Conservation (phyloP, 805 yeast species). For the Yarrowia phangngaensis region DNA sequence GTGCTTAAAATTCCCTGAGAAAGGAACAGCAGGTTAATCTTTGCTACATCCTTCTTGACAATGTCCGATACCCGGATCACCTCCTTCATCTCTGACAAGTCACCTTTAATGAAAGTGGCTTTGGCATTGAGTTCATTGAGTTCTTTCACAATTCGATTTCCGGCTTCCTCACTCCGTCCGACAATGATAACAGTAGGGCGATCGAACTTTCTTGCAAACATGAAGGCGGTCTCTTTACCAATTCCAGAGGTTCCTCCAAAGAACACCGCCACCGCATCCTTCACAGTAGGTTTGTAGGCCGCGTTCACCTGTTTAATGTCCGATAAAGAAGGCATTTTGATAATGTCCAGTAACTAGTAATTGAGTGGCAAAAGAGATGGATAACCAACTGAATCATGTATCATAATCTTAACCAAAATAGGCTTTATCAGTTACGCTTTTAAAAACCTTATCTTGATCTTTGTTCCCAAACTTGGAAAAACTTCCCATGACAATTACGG, state of each 20-base stretch:
- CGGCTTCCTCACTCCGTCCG: constrained; percentile 34
- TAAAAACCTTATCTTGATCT: no score
- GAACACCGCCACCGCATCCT: constrained; percentile 29
- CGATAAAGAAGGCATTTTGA: constrained; percentile 23
- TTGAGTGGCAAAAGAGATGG: constrained; percentile 8
- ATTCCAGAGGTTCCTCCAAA: constrained; percentile 37
- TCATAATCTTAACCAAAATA: no score
- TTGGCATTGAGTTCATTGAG: constrained; percentile 32
- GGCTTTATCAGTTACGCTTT: no score
- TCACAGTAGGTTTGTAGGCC: constrained; percentile 18
- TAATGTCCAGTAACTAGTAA: background rate
- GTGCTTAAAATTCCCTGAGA: constrained; percentile 32
- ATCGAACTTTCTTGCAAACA: constrained; percentile 33
- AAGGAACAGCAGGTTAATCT: constrained; percentile 32
- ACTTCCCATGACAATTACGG: no score
- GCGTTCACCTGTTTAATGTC: constrained; percentile 25
- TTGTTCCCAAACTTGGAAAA: no score
- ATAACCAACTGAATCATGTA: background rate
- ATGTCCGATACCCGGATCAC: constrained; percentile 29
- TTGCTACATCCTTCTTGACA: constrained; percentile 28
- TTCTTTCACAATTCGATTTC: constrained; percentile 30
- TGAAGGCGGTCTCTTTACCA: constrained; percentile 35
- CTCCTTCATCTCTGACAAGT: constrained; percentile 31
- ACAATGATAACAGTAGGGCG: constrained; percentile 35
- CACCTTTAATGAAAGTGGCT: constrained; percentile 31